Percentiles rank a stretch among this genome's conserved stretches.
Evolutionary conservation across 2,329 filamentous ascomycete genomes (phyloP).

Genomic region (Botrytis squamosa): DNA sequence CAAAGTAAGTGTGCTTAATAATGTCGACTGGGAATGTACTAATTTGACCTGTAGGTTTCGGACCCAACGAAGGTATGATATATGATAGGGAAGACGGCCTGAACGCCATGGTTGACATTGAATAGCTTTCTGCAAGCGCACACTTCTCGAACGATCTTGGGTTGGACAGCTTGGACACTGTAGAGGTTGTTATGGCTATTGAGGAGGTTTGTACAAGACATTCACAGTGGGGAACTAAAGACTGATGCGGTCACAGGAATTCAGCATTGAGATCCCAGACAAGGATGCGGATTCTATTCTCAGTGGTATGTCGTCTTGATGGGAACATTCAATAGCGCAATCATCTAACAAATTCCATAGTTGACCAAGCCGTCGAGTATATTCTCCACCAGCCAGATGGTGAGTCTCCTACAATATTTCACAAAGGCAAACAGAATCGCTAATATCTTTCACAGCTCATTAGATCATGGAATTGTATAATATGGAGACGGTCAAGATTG

Average conservation of each 20-base stretch:
- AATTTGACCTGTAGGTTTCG: conserved; percentile 57
- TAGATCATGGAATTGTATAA: conserved; percentile 36
- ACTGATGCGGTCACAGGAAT: conserved; percentile 47
- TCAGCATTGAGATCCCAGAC: conserved; percentile 78
- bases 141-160: conserved; percentile 98
- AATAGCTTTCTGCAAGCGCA: conserved; percentile 74
- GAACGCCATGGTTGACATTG: conserved; percentile 30
- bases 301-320: conserved; percentile 58
- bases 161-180: conserved; percentile 94
- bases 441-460: conserved; percentile 34
- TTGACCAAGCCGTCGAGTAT: conserved; percentile 74
- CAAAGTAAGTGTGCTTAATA: conserved; percentile 63
- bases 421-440: not conserved
- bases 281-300: conserved; percentile 76
- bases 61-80: conserved; percentile 59
- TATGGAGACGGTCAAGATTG: conserved; percentile 25
- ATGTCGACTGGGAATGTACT: conserved; percentile 23
- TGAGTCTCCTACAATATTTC: conserved; percentile 44
- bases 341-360: conserved; percentile 43
- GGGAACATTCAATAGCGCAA: not conserved
- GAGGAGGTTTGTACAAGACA: conserved; percentile 68
- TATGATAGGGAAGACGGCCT: not conserved
- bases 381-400: conserved; percentile 74
- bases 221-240: conserved; percentile 7
- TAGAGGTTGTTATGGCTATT: conserved; percentile 99